A percentile compares a stretch with the other conserved stretches of the same genome.
phyloP scores from a whole-genome alignment of 2,329 filamentous ascomycete species.

The Myriosclerotinia duriaeana region DNA sequence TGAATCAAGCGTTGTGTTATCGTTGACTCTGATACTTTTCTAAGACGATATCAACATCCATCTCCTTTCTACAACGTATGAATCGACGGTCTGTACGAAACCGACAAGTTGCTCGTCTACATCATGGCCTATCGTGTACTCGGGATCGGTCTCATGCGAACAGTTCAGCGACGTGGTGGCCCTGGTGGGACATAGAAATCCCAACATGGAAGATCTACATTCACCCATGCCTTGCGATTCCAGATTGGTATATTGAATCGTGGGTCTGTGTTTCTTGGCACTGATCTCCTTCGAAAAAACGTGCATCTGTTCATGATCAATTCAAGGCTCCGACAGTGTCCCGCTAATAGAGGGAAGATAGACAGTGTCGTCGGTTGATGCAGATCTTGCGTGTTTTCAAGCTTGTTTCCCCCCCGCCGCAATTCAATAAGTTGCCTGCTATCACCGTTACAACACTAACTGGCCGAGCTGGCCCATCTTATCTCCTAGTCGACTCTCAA shows the following conservation, averaged over 20 bases:
- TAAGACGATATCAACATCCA: not conserved
- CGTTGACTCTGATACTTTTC: not conserved
- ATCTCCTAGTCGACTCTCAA: not conserved
- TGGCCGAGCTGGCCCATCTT: not conserved
- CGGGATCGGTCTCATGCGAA: not conserved
- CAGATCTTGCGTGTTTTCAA: slow-evolving; percentile 1
- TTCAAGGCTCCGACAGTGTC: not conserved
- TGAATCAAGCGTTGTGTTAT: too few relatives aligned
- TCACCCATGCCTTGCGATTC: slow-evolving; percentile 5
- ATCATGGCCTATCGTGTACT: not conserved
- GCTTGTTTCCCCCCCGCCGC: not conserved
- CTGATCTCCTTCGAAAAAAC: not conserved
- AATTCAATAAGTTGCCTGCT: not conserved
- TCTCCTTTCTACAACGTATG: not conserved
- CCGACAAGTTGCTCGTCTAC: not conserved
- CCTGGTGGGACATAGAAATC: not conserved
- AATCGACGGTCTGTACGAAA: not conserved
- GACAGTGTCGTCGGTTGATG: not conserved
- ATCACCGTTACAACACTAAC: not conserved
- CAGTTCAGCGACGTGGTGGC: slow-evolving; percentile 2
- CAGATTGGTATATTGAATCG: not conserved
- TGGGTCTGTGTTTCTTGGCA: not conserved
- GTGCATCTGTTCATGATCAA: too few relatives aligned
- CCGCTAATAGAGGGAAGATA: not conserved
- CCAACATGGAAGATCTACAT: not conserved